Evolutionary conservation across 176 grass and related monocot species (phyloP), one percentile per base, ranked within the genome.

Genomic region (Phyllostachys edulis): DNA sequence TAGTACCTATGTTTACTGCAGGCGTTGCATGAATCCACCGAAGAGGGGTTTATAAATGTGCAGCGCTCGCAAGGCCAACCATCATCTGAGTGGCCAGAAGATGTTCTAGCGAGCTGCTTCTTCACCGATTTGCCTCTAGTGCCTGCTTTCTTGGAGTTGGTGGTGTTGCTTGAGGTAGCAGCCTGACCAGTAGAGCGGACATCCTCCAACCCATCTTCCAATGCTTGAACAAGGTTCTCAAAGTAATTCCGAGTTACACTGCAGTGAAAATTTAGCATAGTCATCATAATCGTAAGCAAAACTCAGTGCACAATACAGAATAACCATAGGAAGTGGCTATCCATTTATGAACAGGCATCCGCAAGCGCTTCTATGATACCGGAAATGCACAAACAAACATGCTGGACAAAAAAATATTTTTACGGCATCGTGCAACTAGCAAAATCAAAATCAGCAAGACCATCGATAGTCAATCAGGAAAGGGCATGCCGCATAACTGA

Each of bases 201-300:
- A 69, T 98, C 96, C 80, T 93, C 85, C 85, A 98, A 41, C 21
- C 96, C 96, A 73, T 54, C 90, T 67, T 95, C 96, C 14, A 98
- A 82, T 78, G 91, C 96, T 88, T 80, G 82, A 40, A 98, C 96
- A 80, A 98, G 92, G 76, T 98, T 95, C 87, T 98, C 92, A 84
- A 98, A 98, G 69, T 95, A 98, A 73, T 88, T 93, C 56, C 86
- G 79, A 21, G 96, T 98, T 32, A 98, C 89, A 26, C 96, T 98
- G 87, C 81, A 40, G 26, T 20, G 13, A 42, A 92, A 51, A 17
- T 32, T 67, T 56, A 79, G 60, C 29, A 74, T 36, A 78, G 50
- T 81, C 50, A 51, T 27, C 54, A 55, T 1, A 62, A 45, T 47
- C 0, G 5, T 39, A 45, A 79, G 49, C 46, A 78, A 54, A 73